A percentile compares a stretch with the other conserved stretches of the same genome.
Conservation (phyloP, 345 rosid species). For the Eucalyptus melliodora region DNA sequence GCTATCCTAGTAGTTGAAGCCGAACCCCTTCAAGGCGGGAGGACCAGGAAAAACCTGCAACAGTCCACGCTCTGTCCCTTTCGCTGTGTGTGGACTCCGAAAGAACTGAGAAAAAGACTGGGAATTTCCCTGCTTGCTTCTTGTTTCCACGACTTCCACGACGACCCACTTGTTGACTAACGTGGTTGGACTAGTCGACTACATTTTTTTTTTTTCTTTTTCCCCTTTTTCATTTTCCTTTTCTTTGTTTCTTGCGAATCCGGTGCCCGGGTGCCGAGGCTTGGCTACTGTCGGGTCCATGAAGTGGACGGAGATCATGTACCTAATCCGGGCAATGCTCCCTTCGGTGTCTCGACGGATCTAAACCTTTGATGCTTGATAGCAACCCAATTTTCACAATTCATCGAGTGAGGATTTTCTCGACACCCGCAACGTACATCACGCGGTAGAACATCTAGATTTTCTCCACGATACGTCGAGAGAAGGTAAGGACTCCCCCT, state of each 20-base stretch:
- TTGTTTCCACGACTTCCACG: neutral
- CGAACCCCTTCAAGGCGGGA: neutral
- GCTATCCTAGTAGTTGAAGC: neutral
- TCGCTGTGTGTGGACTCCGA: neutral
- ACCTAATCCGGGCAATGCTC: neutral
- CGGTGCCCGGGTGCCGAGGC: neutral
- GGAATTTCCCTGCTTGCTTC: neutral
- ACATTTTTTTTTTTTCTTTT: fast-evolving
- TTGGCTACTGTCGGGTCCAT: neutral
- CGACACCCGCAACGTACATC: neutral
- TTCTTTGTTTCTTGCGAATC: neutral
- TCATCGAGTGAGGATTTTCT: neutral
- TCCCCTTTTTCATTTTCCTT: too few relatives aligned
- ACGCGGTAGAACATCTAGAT: neutral
- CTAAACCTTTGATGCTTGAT: neutral
- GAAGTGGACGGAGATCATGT: neutral
- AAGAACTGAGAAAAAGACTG: neutral
- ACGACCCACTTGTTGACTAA: neutral
- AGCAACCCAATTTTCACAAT: neutral
- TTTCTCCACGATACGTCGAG: neutral
- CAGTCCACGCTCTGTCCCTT: neutral
- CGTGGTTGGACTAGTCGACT: neutral
- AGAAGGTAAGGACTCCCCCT: neutral
- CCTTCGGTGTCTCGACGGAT: neutral
- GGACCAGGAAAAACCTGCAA: neutral